These are phyloP conservation scores for Periconia sp. DNA, from an alignment of 2,329 filamentous ascomycete species.

Conservation along the genomic window DNA sequence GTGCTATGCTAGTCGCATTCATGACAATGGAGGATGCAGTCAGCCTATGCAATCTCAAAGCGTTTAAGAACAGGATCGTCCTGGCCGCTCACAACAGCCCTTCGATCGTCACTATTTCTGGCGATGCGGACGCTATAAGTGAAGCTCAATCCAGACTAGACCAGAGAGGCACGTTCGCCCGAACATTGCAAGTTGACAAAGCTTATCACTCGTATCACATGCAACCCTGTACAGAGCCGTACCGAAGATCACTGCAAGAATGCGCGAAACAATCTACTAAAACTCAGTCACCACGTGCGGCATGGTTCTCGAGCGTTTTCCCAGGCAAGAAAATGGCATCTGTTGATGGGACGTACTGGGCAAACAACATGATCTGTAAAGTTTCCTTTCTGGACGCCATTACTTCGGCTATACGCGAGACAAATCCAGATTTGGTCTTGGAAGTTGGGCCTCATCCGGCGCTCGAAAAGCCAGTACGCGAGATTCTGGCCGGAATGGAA, in stretches of 20 bases:
- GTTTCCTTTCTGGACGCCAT: conserved; percentile 55
- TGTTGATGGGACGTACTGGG: conserved; percentile 47
- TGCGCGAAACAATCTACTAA: background rate
- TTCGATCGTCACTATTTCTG: conserved; percentile 6
- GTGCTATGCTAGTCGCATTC: too few relatives aligned
- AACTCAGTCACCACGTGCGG: background rate
- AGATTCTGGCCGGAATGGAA: conserved; percentile 8
- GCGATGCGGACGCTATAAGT: conserved; percentile 11
- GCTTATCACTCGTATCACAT: conserved; percentile 17
- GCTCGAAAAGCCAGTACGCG: conserved; percentile 33
- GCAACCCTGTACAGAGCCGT: background rate
- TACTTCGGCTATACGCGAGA: conserved; percentile 15
- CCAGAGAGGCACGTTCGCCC: background rate
- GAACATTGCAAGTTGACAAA: conserved; percentile 7
- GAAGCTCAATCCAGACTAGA: background rate
- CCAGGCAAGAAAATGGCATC: conserved; percentile 4
- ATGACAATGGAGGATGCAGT: too few relatives aligned
- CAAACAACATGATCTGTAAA: conserved; percentile 52
- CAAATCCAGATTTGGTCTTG: conserved; percentile 38
- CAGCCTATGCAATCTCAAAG: too few relatives aligned
- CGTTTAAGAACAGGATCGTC: too few relatives aligned
- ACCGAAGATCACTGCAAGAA: background rate
- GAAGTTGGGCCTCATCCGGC: conserved; percentile 55
- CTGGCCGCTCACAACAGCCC: background rate
- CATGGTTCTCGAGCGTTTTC: conserved; percentile 12